These are phyloP conservation scores for Lactarius indigo DNA, from an alignment of 768 basidiomycete genomes.

Conservation along the genomic window DNA sequence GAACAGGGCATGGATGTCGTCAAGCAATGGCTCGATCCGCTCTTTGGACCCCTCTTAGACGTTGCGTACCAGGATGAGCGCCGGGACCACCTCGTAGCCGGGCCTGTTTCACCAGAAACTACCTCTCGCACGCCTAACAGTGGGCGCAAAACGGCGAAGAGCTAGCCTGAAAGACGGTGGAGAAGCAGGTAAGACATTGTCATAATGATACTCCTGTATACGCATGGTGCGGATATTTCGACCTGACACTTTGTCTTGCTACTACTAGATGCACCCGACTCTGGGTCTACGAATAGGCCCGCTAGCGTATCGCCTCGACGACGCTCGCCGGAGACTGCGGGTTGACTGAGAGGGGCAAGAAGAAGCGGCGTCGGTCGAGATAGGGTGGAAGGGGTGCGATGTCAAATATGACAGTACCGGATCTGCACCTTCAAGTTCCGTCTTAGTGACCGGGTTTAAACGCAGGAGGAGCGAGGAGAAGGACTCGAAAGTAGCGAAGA, in stretches of 20 bases:
- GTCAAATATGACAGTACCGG: neutral
- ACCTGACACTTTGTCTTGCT: neutral
- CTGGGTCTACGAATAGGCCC: neutral
- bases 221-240: neutral
- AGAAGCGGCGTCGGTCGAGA: neutral
- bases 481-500: neutral
- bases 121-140: neutral
- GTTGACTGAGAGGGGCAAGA: neutral
- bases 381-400: neutral
- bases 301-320: neutral
- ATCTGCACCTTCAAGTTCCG: neutral
- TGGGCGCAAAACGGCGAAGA: neutral
- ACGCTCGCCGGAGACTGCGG: neutral
- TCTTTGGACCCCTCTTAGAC: conserved; percentile 4
- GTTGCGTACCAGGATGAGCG: conserved; percentile 3
- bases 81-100: neutral
- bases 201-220: neutral
- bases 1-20: conserved; percentile 12
- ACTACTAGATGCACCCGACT: neutral
- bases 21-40: conserved; percentile 6
- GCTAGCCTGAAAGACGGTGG: neutral
- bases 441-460: neutral
- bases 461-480: neutral
- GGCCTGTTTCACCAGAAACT: neutral
- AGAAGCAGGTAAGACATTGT: neutral